Conservation (phyloP, 768 basidiomycete species). For the Ramaria sp. region DNA sequence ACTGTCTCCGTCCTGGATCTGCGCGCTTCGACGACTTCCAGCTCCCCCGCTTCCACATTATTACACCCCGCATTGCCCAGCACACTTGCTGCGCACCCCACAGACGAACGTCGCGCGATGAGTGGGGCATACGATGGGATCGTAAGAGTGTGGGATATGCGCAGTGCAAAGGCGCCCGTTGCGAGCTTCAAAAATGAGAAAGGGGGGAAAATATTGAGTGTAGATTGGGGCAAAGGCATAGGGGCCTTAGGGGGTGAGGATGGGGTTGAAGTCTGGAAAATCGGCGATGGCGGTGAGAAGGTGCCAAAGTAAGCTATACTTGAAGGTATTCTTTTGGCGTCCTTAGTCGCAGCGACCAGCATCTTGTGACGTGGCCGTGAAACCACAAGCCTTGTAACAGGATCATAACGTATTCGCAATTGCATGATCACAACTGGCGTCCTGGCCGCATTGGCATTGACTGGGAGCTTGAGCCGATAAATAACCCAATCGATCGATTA, state of each 20-base stretch:
- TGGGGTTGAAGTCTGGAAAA: slow-evolving; percentile 55
- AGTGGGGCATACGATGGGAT: slow-evolving; percentile 74
- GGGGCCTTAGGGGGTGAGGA: slow-evolving; percentile 55
- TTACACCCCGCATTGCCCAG: slow-evolving; percentile 59
- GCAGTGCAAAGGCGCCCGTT: slow-evolving; percentile 55
- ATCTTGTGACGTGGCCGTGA: too few species aligned
- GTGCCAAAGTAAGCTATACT: not conserved
- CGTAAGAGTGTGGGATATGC: slow-evolving; percentile 68
- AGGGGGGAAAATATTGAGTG: slow-evolving; percentile 43
- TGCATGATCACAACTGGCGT: too few species aligned
- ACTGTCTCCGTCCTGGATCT: slow-evolving; percentile 64
- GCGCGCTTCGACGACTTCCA: slow-evolving; percentile 29
- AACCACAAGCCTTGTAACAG: too few species aligned
- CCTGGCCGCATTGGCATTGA: too few species aligned
- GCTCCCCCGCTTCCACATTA: slow-evolving; percentile 33
- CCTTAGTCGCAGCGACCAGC: too few species aligned
- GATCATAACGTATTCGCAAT: too few species aligned
- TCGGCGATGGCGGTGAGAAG: slow-evolving; percentile 24
- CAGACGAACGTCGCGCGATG: slow-evolving; percentile 19
- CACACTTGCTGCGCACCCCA: slow-evolving; percentile 34
- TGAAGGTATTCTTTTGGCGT: too few species aligned
- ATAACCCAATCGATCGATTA: too few species aligned
- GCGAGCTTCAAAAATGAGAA: slow-evolving; percentile 52
- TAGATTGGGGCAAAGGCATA: slow-evolving; percentile 48
- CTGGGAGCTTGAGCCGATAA: too few species aligned